Base-by-base conservation (phyloP, 225 moss, liverwort and hornwort species). In the Polytrichum formosum region DNA sequence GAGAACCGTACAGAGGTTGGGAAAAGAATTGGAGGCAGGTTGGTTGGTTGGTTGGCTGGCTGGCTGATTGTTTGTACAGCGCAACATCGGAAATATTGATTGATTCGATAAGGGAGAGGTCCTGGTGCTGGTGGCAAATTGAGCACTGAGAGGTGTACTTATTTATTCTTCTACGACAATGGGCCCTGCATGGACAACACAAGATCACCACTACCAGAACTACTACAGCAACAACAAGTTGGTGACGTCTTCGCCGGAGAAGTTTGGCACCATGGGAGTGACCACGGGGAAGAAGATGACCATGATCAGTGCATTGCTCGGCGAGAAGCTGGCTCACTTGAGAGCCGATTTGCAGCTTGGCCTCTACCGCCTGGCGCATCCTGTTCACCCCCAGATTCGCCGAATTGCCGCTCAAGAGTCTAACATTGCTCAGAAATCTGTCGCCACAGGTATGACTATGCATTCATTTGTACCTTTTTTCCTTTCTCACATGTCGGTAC, bases 381-480 rank as follows among this genome's bases (percentile, higher is more conserved):
- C 74, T 18, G 54, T 73, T 31, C 68, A 80, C 28, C 63, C 70
- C 10, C 79, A 85, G 58, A 63, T 65, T 53, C 74, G 76, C 31
- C 74, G 72, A 31, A 76, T 74, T 55, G 81, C 69, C 33, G 85
- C 85, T 9, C 79, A 81, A 66, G 85, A 74, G 69, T 79, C 79
- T 6, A 85, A 77, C 64, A 85, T 85, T 46, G 85, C 76, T 21
- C 79, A 74, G 72, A 82, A 85, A 66, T 85, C 85, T 59, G 85
- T 76, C 46, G 85, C 85, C 30, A 85, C 79, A 69, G 85, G 82
- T 85, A 74, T 26, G 55, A 2, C 13, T 13, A 16, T 46, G 46
- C 46, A 16, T 16, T 13, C 4, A 46, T 13, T 37, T 37, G 9
- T 37, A 10, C 37, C 37, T 9, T 10, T 10, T 16, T 46, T 46